phyloP scores from a whole-genome alignment of 306 rosid species.

The Prinsepia uniflora region DNA sequence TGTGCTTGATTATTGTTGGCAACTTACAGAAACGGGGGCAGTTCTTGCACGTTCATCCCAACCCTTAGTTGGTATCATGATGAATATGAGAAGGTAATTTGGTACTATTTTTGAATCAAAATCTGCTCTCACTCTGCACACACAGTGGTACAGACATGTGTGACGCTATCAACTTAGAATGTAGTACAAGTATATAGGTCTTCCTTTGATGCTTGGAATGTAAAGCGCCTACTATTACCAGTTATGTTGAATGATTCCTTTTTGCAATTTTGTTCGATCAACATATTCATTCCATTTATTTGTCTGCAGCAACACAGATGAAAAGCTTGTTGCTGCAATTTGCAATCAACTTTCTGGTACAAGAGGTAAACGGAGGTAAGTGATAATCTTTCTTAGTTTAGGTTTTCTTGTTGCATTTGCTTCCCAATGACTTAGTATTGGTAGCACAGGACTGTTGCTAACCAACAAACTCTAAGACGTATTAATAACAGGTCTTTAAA shows the following conservation, averaged over 20 bases:
- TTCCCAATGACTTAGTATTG: background rate
- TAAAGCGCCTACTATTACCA: background rate
- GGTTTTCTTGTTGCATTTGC: background rate
- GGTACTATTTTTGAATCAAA: conserved; percentile 14
- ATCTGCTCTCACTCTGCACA: background rate
- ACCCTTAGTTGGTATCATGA: conserved; percentile 95
- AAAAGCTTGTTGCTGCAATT: conserved; percentile 90
- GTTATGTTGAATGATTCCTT: background rate
- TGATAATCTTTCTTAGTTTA: background rate
- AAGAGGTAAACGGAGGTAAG: conserved; percentile 53
- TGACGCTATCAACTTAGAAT: background rate
- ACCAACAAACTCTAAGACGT: background rate
- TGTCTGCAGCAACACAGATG: conserved; percentile 73
- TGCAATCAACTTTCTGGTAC: conserved; percentile 52
- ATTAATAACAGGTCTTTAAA: background rate
- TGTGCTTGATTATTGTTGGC: conserved; percentile 23
- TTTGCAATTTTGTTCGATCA: conserved; percentile 1
- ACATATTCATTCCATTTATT: conserved; percentile 14
- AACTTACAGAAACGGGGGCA: conserved; percentile 73
- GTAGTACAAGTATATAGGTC: background rate
- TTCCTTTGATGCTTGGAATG: background rate
- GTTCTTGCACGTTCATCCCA: conserved; percentile 99
- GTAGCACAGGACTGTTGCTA: background rate
- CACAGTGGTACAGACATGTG: background rate
- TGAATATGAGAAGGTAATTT: conserved; percentile 93